Conservation (phyloP, 106 monocot species). For the Amphibolis antarctica region DNA sequence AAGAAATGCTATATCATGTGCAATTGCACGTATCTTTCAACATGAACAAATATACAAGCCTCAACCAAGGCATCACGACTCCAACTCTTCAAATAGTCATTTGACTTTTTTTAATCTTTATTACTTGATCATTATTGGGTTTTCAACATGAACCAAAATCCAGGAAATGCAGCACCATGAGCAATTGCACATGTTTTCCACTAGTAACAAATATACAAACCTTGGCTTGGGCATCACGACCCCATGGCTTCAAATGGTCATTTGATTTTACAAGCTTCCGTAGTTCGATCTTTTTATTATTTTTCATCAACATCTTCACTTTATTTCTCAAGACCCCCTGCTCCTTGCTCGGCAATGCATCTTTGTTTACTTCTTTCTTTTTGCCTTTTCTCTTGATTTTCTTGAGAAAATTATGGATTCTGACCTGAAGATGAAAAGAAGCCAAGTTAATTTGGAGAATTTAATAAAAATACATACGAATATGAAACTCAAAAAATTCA, state of each 20-base stretch:
- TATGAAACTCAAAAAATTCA: background rate
- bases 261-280: conserved; percentile 48
- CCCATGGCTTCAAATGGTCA: conserved; percentile 50
- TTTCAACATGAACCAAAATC: too few relatives aligned
- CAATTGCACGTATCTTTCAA: too few relatives aligned
- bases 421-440: conserved; percentile 32
- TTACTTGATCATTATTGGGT: too few relatives aligned
- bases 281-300: conserved; percentile 36
- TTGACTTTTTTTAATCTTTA: too few relatives aligned
- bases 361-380: conserved; percentile 16
- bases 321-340: conserved; percentile 32
- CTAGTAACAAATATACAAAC: conserved; percentile 28
- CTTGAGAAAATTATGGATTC: conserved; percentile 54
- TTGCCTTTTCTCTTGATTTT: conserved; percentile 37
- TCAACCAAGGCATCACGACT: too few relatives aligned
- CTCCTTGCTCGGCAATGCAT: conserved; percentile 16
- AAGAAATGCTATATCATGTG: too few relatives aligned
- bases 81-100: too few relatives aligned
- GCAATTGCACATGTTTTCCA: too few relatives aligned
- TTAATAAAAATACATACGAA: background rate
- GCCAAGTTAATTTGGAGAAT: background rate
- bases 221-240: conserved; percentile 81
- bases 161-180: too few relatives aligned
- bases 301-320: conserved; percentile 42
- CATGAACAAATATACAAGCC: too few relatives aligned